Base-by-base conservation (phyloP, 805 yeast species). In the Wickerhamomyces pijperi region DNA sequence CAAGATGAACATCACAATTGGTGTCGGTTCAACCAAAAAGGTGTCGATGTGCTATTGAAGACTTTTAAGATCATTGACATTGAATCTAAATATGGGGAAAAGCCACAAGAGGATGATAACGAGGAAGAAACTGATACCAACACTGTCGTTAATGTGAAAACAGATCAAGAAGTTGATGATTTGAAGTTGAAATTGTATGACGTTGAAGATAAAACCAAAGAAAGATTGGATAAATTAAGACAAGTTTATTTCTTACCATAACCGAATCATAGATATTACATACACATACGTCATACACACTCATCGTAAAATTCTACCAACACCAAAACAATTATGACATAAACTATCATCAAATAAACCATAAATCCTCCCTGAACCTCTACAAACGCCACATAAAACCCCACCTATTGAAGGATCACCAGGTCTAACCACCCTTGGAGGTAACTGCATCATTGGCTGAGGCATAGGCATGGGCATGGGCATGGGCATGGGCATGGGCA, bases 371-470 rank as follows among this genome's bases (percentile, higher is more conserved):
- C 49, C 53, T 2, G 39, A 28, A 2, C 55, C 53, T 12, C 52
- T 36, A 18, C 55, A 85, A 37, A 74, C 62, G 0, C 84, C 85
- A 60, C 95, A 85, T 3, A 78, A 46, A 0, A 66, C 55, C 1
- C 95, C 94, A 1, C 95, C 94, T 45, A 72, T 54, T 25, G 77
- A 50, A 1, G 92, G 90, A 49, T 84, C 94, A 2, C 94, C 94
- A 0, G 94, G 92, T 17, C 51, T 54, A 1, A 82, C 80, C 14
- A 72, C 59, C 16, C 68, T 37, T 7, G 46, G 46, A 1, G 32
- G 32, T 32, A 36, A n/a, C n/a, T n/a, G n/a, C n/a, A n/a, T n/a
- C n/a, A 34, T 17, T 28, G 25, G 36, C 7, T 32, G 34, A 19
- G 32, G 43, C 13, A 40, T 39, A 19, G 43, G 34, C 38, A 42